Evolutionary conservation across 2,329 filamentous ascomycete genomes (phyloP).

Genomic region (Colletotrichum graminicola): DNA sequence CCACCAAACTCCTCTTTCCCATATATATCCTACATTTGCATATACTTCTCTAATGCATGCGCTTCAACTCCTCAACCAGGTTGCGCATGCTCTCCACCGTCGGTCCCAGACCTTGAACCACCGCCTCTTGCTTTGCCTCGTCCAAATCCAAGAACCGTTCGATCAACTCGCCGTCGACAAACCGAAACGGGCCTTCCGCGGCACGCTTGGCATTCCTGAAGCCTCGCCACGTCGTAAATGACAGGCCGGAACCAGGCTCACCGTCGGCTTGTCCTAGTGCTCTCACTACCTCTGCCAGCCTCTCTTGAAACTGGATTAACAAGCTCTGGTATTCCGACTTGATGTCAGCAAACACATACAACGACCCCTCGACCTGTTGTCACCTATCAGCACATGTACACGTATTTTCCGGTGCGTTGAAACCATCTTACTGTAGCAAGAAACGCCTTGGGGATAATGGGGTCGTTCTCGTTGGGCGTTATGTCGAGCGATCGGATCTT

Average conservation of each 20-base stretch:
- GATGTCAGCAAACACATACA: slow-evolving; percentile 91
- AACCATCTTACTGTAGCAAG: slow-evolving; percentile 81
- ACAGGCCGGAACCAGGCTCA: slow-evolving; percentile 21
- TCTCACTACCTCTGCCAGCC: slow-evolving; percentile 74
- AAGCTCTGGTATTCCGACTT: slow-evolving; percentile 79
- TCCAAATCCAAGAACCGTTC: slow-evolving; percentile 84
- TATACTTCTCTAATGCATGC: slow-evolving; percentile 65
- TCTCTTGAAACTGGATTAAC: slow-evolving; percentile 83
- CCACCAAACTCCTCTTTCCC: neutral
- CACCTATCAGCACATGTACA: slow-evolving; percentile 41
- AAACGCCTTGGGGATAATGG: slow-evolving; percentile 86
- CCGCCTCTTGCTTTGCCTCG: slow-evolving; percentile 66
- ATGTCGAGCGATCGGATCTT: slow-evolving; percentile 82
- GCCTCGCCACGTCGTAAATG: slow-evolving; percentile 83
- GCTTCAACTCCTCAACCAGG: slow-evolving; percentile 71
- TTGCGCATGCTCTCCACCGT: slow-evolving; percentile 73
- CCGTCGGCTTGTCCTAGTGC: slow-evolving; percentile 76
- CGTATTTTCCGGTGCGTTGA: neutral
- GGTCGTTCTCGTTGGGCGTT: slow-evolving; percentile 70
- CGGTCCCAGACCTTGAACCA: slow-evolving; percentile 68
- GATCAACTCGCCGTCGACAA: slow-evolving; percentile 92
- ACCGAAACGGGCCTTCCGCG: slow-evolving; percentile 82
- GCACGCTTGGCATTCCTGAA: slow-evolving; percentile 80
- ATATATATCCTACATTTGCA: slow-evolving; percentile 19
- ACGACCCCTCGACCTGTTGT: slow-evolving; percentile 83